Conservation (phyloP, 23 red algal species). For the Agarophyton chilense region DNA sequence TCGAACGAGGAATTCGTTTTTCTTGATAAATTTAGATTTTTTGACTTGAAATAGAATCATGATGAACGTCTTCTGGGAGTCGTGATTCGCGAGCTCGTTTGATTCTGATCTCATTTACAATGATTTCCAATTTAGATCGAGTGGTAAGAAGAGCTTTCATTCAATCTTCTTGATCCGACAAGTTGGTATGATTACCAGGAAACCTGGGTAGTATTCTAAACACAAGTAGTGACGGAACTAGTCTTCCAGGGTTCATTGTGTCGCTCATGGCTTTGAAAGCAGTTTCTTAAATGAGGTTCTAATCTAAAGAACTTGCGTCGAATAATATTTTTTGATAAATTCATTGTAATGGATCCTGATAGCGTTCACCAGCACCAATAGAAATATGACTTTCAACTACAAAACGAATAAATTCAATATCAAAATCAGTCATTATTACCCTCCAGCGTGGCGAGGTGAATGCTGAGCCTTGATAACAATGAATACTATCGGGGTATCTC, state of each 20-base stretch:
- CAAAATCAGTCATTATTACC: background rate
- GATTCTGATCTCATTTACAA: background rate
- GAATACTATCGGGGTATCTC: background rate
- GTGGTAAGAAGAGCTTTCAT: constrained; percentile 9
- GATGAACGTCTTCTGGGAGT: no score
- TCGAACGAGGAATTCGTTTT: no score
- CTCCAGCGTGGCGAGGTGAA: constrained; percentile 17
- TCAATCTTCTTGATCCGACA: background rate
- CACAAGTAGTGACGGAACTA: constrained; percentile 16
- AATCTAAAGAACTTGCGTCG: background rate
- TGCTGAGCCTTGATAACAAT: background rate
- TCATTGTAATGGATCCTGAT: background rate
- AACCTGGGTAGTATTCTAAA: background rate
- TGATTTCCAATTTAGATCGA: background rate
- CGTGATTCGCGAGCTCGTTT: no score
- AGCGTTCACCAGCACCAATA: background rate
- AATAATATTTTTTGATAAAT: background rate
- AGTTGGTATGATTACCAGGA: background rate
- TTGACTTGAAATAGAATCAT: no score
- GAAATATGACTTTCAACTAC: constrained; percentile 14
- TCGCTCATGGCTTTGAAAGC: constrained; percentile 28
- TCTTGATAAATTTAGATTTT: no score
- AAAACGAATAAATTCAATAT: background rate
- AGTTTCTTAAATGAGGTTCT: background rate
- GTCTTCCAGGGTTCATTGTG: background rate